phyloP scores from a whole-genome alignment of 345 rosid genomes.

The Streptanthus diversifolius region DNA sequence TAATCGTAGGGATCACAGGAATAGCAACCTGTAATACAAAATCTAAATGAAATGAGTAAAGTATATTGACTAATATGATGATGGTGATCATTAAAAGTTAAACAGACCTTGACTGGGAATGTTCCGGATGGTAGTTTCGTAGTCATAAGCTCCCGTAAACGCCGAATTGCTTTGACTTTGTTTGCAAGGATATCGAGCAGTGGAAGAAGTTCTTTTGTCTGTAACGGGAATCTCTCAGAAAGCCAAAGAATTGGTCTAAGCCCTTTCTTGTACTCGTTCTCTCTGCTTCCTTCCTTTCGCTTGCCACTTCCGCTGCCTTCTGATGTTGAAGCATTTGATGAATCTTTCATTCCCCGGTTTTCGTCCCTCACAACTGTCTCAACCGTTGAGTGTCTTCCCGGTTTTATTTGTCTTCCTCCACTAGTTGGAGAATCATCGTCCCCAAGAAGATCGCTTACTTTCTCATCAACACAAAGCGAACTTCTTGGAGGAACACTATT shows the following conservation, averaged over 20 bases:
- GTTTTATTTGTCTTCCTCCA: constrained; percentile 51
- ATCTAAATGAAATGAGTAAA: not conserved
- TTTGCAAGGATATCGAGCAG: constrained; percentile 97
- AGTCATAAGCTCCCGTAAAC: constrained; percentile 89
- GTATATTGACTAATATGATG: not conserved
- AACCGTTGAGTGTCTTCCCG: constrained; percentile 76
- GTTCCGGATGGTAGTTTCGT: constrained; percentile 93
- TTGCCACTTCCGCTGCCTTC: constrained; percentile 49
- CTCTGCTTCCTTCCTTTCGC: constrained; percentile 62
- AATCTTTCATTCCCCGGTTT: constrained; percentile 46
- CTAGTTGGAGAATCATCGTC: constrained; percentile 41
- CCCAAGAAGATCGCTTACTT: constrained; percentile 79
- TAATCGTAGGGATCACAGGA: constrained; percentile 94
- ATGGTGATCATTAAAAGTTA: not conserved
- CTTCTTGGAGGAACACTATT: constrained; percentile 67
- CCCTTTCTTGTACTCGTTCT: constrained; percentile 94
- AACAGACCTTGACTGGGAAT: constrained; percentile 90
- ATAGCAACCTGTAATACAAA: constrained; percentile 69
- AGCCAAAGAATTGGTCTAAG: constrained; percentile 97
- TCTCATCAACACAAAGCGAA: constrained; percentile 85
- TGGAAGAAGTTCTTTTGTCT: constrained; percentile 94
- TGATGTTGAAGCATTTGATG: constrained; percentile 39
- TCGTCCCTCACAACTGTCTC: constrained; percentile 68
- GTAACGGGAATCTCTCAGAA: constrained; percentile 80
- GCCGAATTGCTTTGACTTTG: constrained; percentile 98